Base-by-base conservation (phyloP, 305 asterid genomes). In the Fraxinus ornus region DNA sequence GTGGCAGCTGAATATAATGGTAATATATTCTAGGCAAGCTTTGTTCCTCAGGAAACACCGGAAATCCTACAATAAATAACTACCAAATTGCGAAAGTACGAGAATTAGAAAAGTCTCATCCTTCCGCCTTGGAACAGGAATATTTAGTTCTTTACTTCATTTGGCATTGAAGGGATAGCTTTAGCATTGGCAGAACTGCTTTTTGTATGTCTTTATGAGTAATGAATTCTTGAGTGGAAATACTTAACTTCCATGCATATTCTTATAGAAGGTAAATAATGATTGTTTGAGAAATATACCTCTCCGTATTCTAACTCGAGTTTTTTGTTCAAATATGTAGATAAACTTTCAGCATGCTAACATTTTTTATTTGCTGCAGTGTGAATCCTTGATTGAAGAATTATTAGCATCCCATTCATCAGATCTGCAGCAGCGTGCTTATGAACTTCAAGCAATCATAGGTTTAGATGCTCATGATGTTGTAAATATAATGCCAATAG, bases 341-440 rank as follows among this genome's bases (percentile, higher is more conserved):
- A 79, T 74, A 60, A 49, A 52, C 76, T 78, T 87, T 83, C 80
- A 64, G 75, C 85, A 71, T 82, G 85, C 15, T 82, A 76, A 79
- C 72, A 57, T 47, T 62, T 55, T 84, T 85, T 86, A 32, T 78
- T 77, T 87, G 57, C 80, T 88, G 84, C 94, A 96, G 98, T 94
- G 99, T 84, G 97, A 96, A 85, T 91, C 98, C 10, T 85, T 96
- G 86, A 87, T 93, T 76, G 99, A 94, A 79, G 99, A 91, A 85
- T 76, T 91, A 87, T 84, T 95, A 86, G 97, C 98, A 82, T 94
- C 98, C 60, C 91, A 92, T 87, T 96, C 98, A 78, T 93, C 99
- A 24, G 98, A 93, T 86, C 91, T 96, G 83, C 98, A 96, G 89
- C 99, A 96, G 90, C 98, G 98, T 81, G 99, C 97, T 76, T 94